Evolutionary conservation across 345 rosid species (phyloP).

Genomic region (Angophora floribunda): DNA sequence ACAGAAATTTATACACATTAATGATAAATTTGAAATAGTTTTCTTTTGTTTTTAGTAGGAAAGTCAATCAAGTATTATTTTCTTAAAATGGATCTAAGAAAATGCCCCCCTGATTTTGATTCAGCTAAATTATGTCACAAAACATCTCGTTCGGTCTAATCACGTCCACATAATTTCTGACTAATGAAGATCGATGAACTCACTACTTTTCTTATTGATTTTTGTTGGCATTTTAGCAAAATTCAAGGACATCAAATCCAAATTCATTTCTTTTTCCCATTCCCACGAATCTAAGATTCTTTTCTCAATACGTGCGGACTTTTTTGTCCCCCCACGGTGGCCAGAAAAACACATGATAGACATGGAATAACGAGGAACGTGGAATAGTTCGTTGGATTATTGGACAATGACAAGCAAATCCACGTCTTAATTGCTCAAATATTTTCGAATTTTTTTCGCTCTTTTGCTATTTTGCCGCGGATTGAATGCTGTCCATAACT

Average conservation of each 20-base stretch:
- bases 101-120: neutral
- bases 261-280: neutral
- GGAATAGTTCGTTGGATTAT: neutral
- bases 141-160: neutral
- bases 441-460: neutral
- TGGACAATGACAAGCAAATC: neutral
- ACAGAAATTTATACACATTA: neutral
- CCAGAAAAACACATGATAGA: neutral
- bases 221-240: neutral
- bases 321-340: neutral
- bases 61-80: neutral
- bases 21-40: neutral
- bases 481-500: neutral
- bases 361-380: neutral
- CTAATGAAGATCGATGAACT: neutral
- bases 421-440: neutral
- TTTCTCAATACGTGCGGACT: neutral
- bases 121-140: neutral
- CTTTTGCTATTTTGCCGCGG: neutral
- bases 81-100: neutral
- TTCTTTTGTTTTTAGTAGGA: neutral
- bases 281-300: neutral
- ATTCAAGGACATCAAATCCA: neutral
- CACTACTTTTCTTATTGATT: neutral
- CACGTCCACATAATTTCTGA: neutral